Conservation (phyloP, 257 asterid genomes). For the Nicotiana undulata region DNA sequence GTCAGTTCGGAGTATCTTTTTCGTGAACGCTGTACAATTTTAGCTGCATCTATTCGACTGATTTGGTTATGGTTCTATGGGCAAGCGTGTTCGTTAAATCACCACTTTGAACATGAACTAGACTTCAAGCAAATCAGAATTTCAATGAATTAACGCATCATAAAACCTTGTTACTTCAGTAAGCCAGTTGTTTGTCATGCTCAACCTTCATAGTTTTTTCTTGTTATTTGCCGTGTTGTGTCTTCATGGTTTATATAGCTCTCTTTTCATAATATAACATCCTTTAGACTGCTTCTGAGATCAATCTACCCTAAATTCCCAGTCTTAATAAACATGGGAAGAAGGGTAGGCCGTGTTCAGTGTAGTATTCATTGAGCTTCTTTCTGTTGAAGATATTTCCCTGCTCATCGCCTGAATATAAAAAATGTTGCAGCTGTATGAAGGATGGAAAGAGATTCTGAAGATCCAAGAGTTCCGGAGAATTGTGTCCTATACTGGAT, state of each 20-base stretch:
- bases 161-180: background rate
- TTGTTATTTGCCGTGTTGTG: background rate
- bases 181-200: background rate
- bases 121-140: background rate
- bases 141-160: background rate
- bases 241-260: background rate
- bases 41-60: background rate
- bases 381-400: background rate
- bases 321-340: background rate
- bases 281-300: background rate
- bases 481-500: constrained; percentile 66
- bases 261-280: background rate
- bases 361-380: background rate
- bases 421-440: constrained; percentile 35
- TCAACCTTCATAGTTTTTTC: background rate
- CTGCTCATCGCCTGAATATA: constrained; percentile 15
- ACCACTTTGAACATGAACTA: background rate
- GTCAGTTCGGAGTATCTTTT: background rate
- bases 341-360: background rate
- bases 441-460: constrained; percentile 56
- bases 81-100: background rate
- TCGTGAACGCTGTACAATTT: background rate
- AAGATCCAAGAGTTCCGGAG: constrained; percentile 90
- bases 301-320: background rate
- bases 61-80: background rate